These are phyloP conservation scores for Trichocomaceae sp. DNA, from an alignment of 2,329 filamentous ascomycete species.

Conservation along the genomic window DNA sequence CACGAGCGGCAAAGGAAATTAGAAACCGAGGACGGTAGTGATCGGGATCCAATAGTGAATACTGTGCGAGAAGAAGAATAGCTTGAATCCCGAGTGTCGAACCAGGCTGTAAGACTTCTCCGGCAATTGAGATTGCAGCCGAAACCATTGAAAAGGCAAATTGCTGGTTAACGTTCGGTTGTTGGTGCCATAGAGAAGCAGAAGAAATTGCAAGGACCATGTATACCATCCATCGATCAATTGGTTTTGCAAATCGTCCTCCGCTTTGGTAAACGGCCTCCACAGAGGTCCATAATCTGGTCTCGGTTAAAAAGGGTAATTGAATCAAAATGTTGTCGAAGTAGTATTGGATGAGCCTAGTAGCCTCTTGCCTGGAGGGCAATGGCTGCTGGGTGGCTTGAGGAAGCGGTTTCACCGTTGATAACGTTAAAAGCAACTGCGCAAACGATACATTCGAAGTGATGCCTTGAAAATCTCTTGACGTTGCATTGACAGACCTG, in stretches of 20 bases:
- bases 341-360: conserved; percentile 71
- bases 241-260: conserved; percentile 53
- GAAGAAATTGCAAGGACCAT: conserved; percentile 84
- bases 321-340: conserved; percentile 73
- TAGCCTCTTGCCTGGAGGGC: conserved; percentile 64
- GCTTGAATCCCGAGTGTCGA: conserved; percentile 82
- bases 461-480: conserved; percentile 85
- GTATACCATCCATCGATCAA: conserved; percentile 79
- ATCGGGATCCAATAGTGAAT: conserved; percentile 79
- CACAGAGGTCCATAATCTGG: conserved; percentile 67
- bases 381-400: conserved; percentile 54
- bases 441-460: conserved; percentile 35
- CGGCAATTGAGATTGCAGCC: conserved; percentile 67
- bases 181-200: conserved; percentile 61
- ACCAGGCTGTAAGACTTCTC: conserved; percentile 77
- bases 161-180: conserved; percentile 57
- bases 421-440: conserved; percentile 52
- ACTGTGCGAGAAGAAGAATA: conserved; percentile 76
- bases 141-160: conserved; percentile 55
- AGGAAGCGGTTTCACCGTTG: conserved; percentile 66
- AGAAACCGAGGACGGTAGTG: conserved; percentile 94
- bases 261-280: conserved; percentile 74
- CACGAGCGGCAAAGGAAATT: conserved; percentile 81
- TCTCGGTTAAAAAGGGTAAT: conserved; percentile 77
- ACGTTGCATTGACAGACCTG: conserved; percentile 89